Percentiles rank a stretch among this genome's conserved stretches.
Evolutionary conservation across 257 asterid genomes (phyloP).

Genomic region (Scutellaria galericulata): DNA sequence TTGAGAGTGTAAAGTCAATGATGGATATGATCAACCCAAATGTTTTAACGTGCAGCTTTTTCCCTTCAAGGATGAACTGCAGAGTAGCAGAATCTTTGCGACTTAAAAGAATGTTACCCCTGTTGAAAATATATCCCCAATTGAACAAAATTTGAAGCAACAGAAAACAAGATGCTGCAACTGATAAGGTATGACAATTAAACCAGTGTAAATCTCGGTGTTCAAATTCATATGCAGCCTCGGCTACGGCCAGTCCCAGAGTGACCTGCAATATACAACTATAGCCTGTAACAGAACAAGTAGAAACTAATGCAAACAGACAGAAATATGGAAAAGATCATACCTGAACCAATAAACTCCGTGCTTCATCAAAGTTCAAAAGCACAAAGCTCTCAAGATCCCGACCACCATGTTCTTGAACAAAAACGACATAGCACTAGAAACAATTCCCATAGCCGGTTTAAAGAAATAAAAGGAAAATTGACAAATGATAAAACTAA

Average conservation of each 20-base stretch:
- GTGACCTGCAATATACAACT: slow-evolving; percentile 63
- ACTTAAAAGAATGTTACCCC: slow-evolving; percentile 90
- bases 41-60: slow-evolving; percentile 57
- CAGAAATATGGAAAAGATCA: slow-evolving; percentile 23
- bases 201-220: slow-evolving; percentile 97
- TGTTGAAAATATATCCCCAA: slow-evolving; percentile 40
- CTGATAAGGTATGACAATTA: slow-evolving; percentile 37
- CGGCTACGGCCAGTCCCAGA: slow-evolving; percentile 90
- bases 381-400: slow-evolving; percentile 96
- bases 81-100: slow-evolving; percentile 62
- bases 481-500: slow-evolving; percentile 17
- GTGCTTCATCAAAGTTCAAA: slow-evolving; percentile 76
- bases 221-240: slow-evolving; percentile 92
- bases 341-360: slow-evolving; percentile 87
- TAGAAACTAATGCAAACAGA: slow-evolving; percentile 32
- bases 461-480: slow-evolving; percentile 21
- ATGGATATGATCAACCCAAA: slow-evolving; percentile 80
- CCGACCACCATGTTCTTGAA: slow-evolving; percentile 95
- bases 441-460: slow-evolving; percentile 34
- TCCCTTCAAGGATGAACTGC: slow-evolving; percentile 78
- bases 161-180: slow-evolving; percentile 29
- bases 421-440: slow-evolving; percentile 78
- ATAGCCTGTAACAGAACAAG: slow-evolving; percentile 23
- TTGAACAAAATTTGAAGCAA: slow-evolving; percentile 32
- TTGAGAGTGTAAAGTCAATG: slow-evolving; percentile 93